Base-by-base conservation (phyloP, 2,329 filamentous ascomycete species). In the Cladosporium sp. region DNA sequence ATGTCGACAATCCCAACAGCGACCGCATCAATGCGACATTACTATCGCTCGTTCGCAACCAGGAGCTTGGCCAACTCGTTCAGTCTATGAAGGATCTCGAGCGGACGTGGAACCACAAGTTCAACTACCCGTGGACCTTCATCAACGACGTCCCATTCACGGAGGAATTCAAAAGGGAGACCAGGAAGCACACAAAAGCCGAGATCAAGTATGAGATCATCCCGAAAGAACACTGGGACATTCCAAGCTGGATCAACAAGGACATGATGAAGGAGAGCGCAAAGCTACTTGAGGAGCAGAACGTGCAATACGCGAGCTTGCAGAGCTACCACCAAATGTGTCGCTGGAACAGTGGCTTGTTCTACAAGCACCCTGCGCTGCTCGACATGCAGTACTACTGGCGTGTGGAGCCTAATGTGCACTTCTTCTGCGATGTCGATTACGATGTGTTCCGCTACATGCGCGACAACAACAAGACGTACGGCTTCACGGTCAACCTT, bases 41-140 rank as follows among this genome's bases (percentile, higher is more conserved):
- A 66, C 85, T 99, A 71, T 91, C 93, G 26, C 86, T 99, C 44
- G 95, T 99, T 65, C 90, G 95, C 68, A 99, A 99, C 75, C 88
- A 92, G 76, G 95, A 99, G 82, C 82, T 97, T 32, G 81, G 88
- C 26, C 91, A 90, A 57, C 91, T 99, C 83, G 83, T 98, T 30
- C 87, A 90, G 76, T 92, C 93, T 30, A 99, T 99, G 92, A 80
- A 81, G 65, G 94, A 99, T 75, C 85, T 99, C 67, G 95, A 99
- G 81, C 84, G 90, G 71, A 98, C 94, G 0, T 99, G 93, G 93
- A 99, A 99, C 76, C 84, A 88, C 84, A 99, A 99, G 77, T 99
- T 98, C 87, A 99, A 99, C 83, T 99, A 99, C 77, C 95, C 95
- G 0, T 99, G 95, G 92, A 97, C 93, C 10, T 99, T 99, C 79